Percentiles rank a stretch among this genome's conserved stretches.
Evolutionary conservation across 2,329 filamentous ascomycete species (phyloP).

Genomic region (Aspergillus sojae): DNA sequence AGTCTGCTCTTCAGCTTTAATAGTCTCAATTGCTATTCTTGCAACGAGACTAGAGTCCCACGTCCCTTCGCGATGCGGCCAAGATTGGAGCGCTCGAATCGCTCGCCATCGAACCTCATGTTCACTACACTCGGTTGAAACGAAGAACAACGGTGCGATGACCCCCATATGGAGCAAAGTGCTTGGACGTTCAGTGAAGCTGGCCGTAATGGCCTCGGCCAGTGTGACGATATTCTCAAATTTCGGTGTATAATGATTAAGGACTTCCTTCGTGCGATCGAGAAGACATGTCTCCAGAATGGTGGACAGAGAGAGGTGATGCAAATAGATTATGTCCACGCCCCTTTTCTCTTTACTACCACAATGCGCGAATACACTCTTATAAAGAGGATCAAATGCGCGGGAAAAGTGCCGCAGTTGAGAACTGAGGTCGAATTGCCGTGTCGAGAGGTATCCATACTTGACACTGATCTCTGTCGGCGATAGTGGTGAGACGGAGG

Average conservation of each 20-base stretch:
- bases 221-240: slow-evolving; percentile 11
- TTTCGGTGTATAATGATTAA: slow-evolving; percentile 8
- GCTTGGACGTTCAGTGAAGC: slow-evolving; percentile 15
- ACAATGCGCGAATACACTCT: not conserved
- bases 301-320: slow-evolving; percentile 11
- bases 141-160: slow-evolving; percentile 35
- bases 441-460: slow-evolving; percentile 1
- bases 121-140: slow-evolving; percentile 35
- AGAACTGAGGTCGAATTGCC: not conserved
- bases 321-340: slow-evolving; percentile 19
- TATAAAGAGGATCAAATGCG: slow-evolving; percentile 1
- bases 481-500: not conserved
- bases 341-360: slow-evolving; percentile 14
- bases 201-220: slow-evolving; percentile 2
- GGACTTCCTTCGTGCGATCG: slow-evolving; percentile 3
- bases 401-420: not conserved
- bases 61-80: slow-evolving; percentile 38
- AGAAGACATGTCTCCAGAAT: slow-evolving; percentile 17
- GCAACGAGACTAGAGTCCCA: slow-evolving; percentile 39
- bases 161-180: slow-evolving; percentile 33
- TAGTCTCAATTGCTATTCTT: slow-evolving; percentile 28
- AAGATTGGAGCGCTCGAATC: slow-evolving; percentile 27
- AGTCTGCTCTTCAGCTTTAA: slow-evolving; percentile 22
- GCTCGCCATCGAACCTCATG: slow-evolving; percentile 29
- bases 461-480: not conserved